Conservation (phyloP, 2,329 filamentous ascomycete genomes). For the Aspergillus chevalieri region DNA sequence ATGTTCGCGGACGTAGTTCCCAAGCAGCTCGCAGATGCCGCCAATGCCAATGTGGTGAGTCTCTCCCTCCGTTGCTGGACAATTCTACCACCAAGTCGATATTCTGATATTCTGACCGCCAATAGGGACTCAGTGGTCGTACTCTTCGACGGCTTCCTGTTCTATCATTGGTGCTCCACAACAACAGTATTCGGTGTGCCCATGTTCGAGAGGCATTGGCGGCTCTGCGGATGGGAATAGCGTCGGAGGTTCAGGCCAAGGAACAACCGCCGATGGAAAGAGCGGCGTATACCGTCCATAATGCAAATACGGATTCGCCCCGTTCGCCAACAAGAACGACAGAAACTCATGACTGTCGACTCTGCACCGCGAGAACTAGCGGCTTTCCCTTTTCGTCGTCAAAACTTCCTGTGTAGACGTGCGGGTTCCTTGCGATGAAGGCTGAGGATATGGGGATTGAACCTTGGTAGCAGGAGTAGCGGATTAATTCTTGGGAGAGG, state of each 20-base stretch:
- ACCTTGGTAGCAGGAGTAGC: not conserved
- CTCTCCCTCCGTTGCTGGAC: not conserved
- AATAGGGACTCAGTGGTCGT: conserved; percentile 37
- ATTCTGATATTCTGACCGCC: conserved; percentile 2
- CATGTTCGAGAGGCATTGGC: conserved; percentile 31
- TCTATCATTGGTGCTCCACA: conserved; percentile 37
- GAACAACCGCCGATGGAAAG: not conserved
- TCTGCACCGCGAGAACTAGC: not conserved
- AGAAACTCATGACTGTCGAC: not conserved
- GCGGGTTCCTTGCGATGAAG: not conserved
- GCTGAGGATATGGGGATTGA: not conserved
- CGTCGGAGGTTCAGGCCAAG: conserved; percentile 25
- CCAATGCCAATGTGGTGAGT: conserved; percentile 23
- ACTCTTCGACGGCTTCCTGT: conserved; percentile 38
- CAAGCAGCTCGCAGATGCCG: conserved; percentile 23
- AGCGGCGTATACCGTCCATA: not conserved
- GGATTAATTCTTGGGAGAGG: not conserved
- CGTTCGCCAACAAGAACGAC: not conserved
- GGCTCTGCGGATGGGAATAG: conserved; percentile 31
- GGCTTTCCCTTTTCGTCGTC: not conserved
- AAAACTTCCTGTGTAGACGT: not conserved
- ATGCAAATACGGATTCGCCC: not conserved
- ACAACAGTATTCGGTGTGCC: conserved; percentile 25
- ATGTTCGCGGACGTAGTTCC: conserved; percentile 22
- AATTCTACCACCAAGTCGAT: conserved; percentile 4